Evolutionary conservation across 345 rosid species (phyloP).

Genomic region (Bretschneidera sinensis): DNA sequence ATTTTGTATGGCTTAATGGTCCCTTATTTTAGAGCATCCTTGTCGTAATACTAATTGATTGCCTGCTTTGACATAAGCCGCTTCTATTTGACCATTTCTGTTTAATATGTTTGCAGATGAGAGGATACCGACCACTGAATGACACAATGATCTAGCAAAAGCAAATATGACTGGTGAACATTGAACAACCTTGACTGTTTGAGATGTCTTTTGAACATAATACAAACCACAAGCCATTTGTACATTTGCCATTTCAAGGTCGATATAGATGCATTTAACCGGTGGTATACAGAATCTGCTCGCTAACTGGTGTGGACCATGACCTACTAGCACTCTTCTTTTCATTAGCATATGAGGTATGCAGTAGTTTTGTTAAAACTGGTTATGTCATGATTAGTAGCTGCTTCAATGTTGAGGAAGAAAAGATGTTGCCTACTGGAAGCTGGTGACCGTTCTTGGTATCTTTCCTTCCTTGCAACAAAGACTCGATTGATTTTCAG

Average conservation of each 20-base stretch:
- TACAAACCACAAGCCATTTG: constrained; percentile 22
- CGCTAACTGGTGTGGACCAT: constrained; percentile 26
- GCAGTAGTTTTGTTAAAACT: constrained; percentile 6
- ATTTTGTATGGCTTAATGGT: too few species aligned
- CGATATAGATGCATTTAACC: constrained; percentile 27
- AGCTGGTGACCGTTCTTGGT: neutral
- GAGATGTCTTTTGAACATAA: constrained; percentile 12
- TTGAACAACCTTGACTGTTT: constrained; percentile 5
- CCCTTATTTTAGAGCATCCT: too few species aligned
- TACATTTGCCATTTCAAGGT: constrained; percentile 28
- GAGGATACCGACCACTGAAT: constrained; percentile 19
- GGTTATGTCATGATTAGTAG: constrained; percentile 9
- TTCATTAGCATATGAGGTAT: constrained; percentile 2
- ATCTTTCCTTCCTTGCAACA: constrained; percentile 2
- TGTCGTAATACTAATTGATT: neutral
- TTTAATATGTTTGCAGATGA: constrained; percentile 29
- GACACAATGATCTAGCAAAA: constrained; percentile 17
- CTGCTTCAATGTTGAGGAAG: constrained; percentile 2
- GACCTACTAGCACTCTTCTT: constrained; percentile 4
- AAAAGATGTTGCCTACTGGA: constrained; percentile 5
- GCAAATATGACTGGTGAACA: constrained; percentile 24
- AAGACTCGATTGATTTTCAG: too few species aligned
- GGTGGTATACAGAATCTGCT: constrained; percentile 23
- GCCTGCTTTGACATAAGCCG: neutral
- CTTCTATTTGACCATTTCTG: neutral